These are phyloP conservation scores for Populus euphratica DNA, from an alignment of 345 rosid genomes.

Conservation along the genomic window DNA sequence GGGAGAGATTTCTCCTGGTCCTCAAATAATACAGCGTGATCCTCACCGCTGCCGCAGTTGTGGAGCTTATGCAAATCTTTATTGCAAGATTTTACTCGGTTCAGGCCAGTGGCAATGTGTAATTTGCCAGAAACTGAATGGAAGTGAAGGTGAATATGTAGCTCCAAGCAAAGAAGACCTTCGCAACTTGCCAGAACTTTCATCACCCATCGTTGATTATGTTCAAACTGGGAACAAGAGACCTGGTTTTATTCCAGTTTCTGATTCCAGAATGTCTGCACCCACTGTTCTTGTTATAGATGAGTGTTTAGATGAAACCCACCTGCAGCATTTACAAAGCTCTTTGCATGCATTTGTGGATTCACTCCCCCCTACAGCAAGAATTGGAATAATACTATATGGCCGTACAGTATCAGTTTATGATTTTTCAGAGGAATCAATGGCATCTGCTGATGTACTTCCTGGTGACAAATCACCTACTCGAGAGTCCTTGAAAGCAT, in stretches of 20 bases:
- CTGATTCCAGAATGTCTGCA: conserved; percentile 83
- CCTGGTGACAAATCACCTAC: conserved; percentile 81
- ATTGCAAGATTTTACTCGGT: conserved; percentile 73
- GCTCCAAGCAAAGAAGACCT: conserved; percentile 75
- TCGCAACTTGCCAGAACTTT: conserved; percentile 64
- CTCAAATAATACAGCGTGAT: conserved; percentile 75
- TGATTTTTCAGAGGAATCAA: conserved; percentile 86
- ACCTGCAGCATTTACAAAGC: conserved; percentile 92
- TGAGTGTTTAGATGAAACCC: conserved; percentile 93
- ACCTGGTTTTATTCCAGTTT: conserved; percentile 78
- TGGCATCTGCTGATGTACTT: conserved; percentile 96
- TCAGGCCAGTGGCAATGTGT: conserved; percentile 99
- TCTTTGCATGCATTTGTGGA: conserved; percentile 95
- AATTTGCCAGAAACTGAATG: conserved; percentile 66
- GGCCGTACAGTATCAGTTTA: conserved; percentile 83
- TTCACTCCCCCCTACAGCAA: conserved; percentile 69
- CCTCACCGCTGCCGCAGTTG: conserved; percentile 87
- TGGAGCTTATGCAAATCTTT: conserved; percentile 88
- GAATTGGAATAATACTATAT: conserved; percentile 80
- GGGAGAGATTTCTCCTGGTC: conserved; percentile 69
- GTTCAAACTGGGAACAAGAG: conserved; percentile 83
- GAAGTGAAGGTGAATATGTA: conserved; percentile 81
- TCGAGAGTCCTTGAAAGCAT: conserved; percentile 69
- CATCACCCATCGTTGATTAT: conserved; percentile 76
- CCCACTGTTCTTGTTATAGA: conserved; percentile 89